Conservation (phyloP, 2,329 filamentous ascomycete species). For the Pyrenophora graminea region DNA sequence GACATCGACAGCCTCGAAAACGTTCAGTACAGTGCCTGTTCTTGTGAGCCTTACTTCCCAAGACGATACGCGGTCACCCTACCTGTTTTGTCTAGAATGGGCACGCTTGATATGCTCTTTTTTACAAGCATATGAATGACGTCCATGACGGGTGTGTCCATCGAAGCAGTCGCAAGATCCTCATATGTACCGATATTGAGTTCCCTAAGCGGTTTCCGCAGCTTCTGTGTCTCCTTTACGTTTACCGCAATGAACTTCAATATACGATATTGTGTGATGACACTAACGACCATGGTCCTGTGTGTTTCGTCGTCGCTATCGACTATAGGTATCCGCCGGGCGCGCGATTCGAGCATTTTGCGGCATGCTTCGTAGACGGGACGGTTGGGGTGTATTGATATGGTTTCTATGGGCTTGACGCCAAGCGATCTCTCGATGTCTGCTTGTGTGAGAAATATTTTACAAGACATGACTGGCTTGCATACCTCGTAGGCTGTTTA, state of each 20-base stretch:
- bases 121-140: conserved; percentile 93
- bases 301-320: conserved; percentile 94
- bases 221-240: conserved; percentile 80
- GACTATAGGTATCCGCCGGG: conserved; percentile 89
- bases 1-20: conserved; percentile 97
- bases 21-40: conserved; percentile 76
- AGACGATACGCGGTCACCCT: conserved; percentile 16
- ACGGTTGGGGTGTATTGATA: conserved; percentile 89
- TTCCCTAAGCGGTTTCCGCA: conserved; percentile 85
- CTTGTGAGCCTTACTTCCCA: conserved; percentile 4
- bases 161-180: conserved; percentile 78
- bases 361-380: conserved; percentile 95
- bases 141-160: conserved; percentile 90
- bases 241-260: conserved; percentile 99
- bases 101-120: conserved; percentile 91
- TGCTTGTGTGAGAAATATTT: conserved; percentile 47
- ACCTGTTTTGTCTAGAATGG: conserved; percentile 81
- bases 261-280: conserved; percentile 97
- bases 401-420: conserved; percentile 86
- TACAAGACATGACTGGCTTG: conserved; percentile 8
- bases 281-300: conserved; percentile 89
- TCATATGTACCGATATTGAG: conserved; percentile 84
- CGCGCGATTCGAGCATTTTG: conserved; percentile 90
- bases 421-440: conserved; percentile 95
- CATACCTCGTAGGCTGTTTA: conserved; percentile 88